Evolutionary conservation across 129 eudicot genomes (phyloP).

Genomic region (Saposhnikovia divaricata): DNA sequence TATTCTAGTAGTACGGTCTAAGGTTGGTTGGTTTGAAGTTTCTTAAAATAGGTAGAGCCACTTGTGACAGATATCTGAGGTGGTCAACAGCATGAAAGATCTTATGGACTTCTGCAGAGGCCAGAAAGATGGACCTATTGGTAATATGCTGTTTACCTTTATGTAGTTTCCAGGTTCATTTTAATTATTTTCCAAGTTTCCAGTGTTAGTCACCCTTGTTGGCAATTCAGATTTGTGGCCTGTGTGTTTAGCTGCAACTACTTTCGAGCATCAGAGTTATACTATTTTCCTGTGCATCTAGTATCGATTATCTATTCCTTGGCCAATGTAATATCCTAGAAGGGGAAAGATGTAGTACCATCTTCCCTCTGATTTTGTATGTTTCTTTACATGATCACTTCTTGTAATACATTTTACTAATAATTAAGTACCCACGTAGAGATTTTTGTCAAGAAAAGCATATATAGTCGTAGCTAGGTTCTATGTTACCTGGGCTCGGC

Average conservation of each 20-base stretch:
- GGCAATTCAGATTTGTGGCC: neutral
- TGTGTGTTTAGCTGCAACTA: neutral
- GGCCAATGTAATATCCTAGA: neutral
- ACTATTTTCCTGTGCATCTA: neutral
- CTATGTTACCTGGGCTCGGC: neutral
- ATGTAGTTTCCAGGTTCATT: neutral
- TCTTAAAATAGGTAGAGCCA: neutral
- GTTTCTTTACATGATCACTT: neutral
- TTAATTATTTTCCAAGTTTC: neutral
- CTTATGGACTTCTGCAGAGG: slow-evolving; percentile 84
- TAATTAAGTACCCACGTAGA: neutral
- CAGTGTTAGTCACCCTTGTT: neutral
- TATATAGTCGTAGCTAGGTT: neutral
- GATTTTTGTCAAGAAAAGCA: neutral
- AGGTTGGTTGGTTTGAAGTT: neutral
- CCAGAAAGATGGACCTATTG: slow-evolving; percentile 78
- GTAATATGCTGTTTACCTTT: slow-evolving; percentile 24
- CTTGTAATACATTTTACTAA: neutral
- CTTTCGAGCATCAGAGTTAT: neutral
- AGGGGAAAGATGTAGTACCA: neutral
- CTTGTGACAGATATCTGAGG: slow-evolving; percentile 83
- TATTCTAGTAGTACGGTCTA: too few species aligned
- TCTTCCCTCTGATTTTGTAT: neutral
- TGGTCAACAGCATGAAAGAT: slow-evolving; percentile 94
- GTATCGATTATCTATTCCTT: neutral